Evolutionary conservation across 257 asterid genomes (phyloP), one percentile per base, ranked within the genome.

Genomic region (Striga asiatica): DNA sequence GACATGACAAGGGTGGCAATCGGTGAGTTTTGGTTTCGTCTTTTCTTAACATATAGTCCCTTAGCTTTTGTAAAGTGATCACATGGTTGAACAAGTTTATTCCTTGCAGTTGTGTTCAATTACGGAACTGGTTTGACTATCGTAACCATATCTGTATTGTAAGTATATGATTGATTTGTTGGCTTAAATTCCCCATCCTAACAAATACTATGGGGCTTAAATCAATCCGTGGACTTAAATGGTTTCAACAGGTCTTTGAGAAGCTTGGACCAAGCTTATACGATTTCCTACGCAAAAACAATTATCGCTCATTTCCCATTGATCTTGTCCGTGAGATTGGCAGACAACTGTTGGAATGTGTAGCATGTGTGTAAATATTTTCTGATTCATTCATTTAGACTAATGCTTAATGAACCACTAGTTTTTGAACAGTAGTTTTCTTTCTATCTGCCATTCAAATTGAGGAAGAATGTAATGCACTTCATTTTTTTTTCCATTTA

Each of bases 121-220:
- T 89, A 83, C 81, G 95, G 94, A 85, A 89, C 95, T 89, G 97
- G 97, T 88, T 88, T 88, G 97, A 84, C 97, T 88, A 84, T 88
- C 97, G 95, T 80, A 85, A 89, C 94, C 97, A 89, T 85, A 78
- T 89, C 69, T 89, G 97, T 89, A 85, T 89, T 79, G 97, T 89
- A 89, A 89, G 97, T 89, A 74, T 63, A 71, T 80, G 71, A 71
- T 75, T 78, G 69, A 81, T 79, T 79, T 80, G 81, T 82, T 75
- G 85, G 93, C 74, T 76, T 80, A 43, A 76, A 67, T 84, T 73
- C 93, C 88, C 89, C 91, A 73, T 39, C 71, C 65, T 69, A 64
- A 76, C 67, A 61, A 76, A 69, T 75, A 55, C 74, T 60, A 49
- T 55, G 77, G 89, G 83, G 81, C 47, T 81, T 87, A 75, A 84